These are phyloP conservation scores for Penicillium palitans DNA, from an alignment of 2,329 filamentous ascomycete species.

Conservation along the genomic window DNA sequence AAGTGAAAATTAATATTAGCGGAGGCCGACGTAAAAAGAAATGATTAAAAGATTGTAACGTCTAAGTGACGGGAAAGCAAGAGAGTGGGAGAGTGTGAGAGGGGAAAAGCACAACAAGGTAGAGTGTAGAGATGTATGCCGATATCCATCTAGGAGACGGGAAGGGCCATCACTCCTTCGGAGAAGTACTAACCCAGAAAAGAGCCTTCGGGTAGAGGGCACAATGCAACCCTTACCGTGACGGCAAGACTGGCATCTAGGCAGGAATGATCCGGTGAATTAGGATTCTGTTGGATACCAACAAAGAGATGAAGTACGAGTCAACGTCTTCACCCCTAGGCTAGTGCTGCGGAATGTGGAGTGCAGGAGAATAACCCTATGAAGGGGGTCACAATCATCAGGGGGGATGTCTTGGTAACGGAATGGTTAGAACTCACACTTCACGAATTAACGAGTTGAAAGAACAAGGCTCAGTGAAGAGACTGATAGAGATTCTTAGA, in stretches of 20 bases:
- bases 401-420: slow-evolving; percentile 35
- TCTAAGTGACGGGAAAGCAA: slow-evolving; percentile 1
- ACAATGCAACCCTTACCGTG: slow-evolving; percentile 47
- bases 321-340: slow-evolving; percentile 49
- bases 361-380: slow-evolving; percentile 41
- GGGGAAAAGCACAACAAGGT: slow-evolving; percentile 7
- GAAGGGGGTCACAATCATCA: slow-evolving; percentile 42
- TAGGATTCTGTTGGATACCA: slow-evolving; percentile 38
- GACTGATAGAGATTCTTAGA: slow-evolving; percentile 19
- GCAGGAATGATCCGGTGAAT: slow-evolving; percentile 45
- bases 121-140: slow-evolving; percentile 14
- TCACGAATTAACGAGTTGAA: slow-evolving; percentile 32
- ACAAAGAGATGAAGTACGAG: slow-evolving; percentile 46
- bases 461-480: slow-evolving; percentile 29
- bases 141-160: slow-evolving; percentile 16
- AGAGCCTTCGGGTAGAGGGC: slow-evolving; percentile 42
- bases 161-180: slow-evolving; percentile 27
- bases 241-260: slow-evolving; percentile 48
- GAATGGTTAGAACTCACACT: slow-evolving; percentile 37
- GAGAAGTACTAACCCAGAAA: slow-evolving; percentile 45
- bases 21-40: slow-evolving; percentile 1
- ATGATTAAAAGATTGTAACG: slow-evolving; percentile 16
- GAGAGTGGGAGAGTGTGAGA: slow-evolving; percentile 1
- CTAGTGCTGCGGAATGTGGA: slow-evolving; percentile 42
- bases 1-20: slow-evolving; percentile 34